A percentile compares a stretch with the other conserved stretches of the same genome.
Conservation (phyloP, 2,329 filamentous ascomycete species). For the Xylaria sp. region DNA sequence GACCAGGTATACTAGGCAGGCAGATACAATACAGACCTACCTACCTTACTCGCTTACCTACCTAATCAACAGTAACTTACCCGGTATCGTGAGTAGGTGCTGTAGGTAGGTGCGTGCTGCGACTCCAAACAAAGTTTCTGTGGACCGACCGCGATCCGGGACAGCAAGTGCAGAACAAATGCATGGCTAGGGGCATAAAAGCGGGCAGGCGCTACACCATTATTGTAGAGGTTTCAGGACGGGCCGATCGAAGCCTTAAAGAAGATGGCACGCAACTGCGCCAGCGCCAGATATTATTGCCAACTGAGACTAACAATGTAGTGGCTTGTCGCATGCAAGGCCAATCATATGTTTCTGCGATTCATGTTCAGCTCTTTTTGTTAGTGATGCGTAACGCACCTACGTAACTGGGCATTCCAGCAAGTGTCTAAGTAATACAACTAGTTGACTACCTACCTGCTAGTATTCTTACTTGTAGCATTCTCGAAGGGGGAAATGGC, state of each 20-base stretch:
- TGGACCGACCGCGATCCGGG: background rate
- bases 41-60: too few relatives aligned
- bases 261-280: background rate
- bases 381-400: constrained; percentile 4
- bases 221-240: constrained; percentile 45
- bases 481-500: background rate
- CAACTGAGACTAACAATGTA: background rate
- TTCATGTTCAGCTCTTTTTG: background rate
- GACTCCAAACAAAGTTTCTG: background rate
- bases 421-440: background rate
- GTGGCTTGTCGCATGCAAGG: background rate
- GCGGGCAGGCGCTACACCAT: constrained; percentile 1
- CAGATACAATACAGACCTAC: background rate
- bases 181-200: background rate
- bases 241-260: constrained; percentile 25
- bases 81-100: background rate
- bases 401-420: constrained; percentile 9
- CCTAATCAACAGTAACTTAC: background rate
- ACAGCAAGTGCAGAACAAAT: background rate
- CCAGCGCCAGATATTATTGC: background rate
- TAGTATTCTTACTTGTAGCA: background rate
- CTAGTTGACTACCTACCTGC: too few relatives aligned
- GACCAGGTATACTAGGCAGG: background rate
- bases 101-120: background rate
- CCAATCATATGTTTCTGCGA: constrained; percentile 10